Conservation (phyloP, 371 early-diverging fungal genomes). For the Saksenaea vasiformis region DNA sequence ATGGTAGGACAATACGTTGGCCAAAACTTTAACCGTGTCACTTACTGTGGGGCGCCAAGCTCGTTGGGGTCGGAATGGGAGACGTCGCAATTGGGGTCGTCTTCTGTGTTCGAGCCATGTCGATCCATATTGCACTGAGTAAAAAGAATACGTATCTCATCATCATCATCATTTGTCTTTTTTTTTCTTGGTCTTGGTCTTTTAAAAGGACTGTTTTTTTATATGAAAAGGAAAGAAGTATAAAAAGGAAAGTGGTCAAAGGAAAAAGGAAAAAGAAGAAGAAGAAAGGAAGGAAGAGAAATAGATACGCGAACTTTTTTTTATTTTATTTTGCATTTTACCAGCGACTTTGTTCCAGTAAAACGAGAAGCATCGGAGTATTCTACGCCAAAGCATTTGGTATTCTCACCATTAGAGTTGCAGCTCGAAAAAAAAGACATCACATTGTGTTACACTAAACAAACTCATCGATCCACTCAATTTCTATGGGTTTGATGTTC, state of each 20-base stretch:
- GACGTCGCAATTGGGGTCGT: background rate
- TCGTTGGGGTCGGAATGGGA: conserved; percentile 1
- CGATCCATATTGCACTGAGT: background rate
- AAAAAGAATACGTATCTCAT: background rate
- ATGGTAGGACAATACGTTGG: background rate
- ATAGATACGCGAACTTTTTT: background rate
- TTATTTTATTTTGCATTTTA: background rate
- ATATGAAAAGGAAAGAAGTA: background rate
- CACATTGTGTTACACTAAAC: background rate
- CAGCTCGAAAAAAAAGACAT: background rate
- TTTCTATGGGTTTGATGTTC: conserved; percentile 4
- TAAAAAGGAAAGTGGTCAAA: too few species aligned
- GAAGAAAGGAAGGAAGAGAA: background rate
- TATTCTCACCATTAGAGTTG: conserved; percentile 1
- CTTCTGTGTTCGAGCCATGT: background rate
- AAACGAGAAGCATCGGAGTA: background rate
- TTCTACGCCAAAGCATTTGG: background rate
- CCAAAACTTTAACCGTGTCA: background rate
- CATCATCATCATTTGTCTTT: too few species aligned
- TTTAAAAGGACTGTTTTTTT: background rate
- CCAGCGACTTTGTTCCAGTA: background rate
- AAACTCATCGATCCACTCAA: background rate
- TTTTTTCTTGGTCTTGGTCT: too few species aligned
- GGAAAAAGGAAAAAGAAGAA: background rate
- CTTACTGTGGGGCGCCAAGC: conserved; percentile 6